Percentiles rank a stretch among this genome's conserved stretches.
phyloP scores from a whole-genome alignment of 2,329 filamentous ascomycete genomes.

The Ceratocystiopsis sp. region DNA sequence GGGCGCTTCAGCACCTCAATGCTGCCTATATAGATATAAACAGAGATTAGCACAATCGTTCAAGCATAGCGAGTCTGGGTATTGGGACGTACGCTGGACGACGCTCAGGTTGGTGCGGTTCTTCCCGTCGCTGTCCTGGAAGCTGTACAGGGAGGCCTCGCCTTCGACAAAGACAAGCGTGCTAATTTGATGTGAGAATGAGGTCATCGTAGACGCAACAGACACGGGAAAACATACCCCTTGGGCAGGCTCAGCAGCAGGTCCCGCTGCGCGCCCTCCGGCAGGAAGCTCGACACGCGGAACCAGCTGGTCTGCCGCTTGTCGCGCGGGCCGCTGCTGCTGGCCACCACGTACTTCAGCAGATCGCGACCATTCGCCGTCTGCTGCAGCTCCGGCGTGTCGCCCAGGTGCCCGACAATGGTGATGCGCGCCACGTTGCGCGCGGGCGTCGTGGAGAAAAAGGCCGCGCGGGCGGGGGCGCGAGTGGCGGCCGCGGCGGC shows the following conservation, averaged over 20 bases:
- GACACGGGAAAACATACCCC: constrained; percentile 44
- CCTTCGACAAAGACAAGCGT: constrained; percentile 71
- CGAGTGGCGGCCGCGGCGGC: constrained; percentile 24
- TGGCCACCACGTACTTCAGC: constrained; percentile 61
- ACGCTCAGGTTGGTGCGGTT: constrained; percentile 48
- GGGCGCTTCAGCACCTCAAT: constrained; percentile 30
- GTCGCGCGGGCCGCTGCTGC: constrained; percentile 46
- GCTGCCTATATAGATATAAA: constrained; percentile 17
- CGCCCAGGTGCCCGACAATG: constrained; percentile 70
- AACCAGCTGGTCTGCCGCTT: constrained; percentile 77
- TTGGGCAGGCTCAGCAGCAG: constrained; percentile 59
- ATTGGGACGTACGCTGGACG: constrained; percentile 47
- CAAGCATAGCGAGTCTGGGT: too few relatives aligned
- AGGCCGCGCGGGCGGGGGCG: constrained; percentile 30
- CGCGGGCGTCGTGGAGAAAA: constrained; percentile 58
- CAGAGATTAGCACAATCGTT: neutral
- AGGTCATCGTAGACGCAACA: neutral
- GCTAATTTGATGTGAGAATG: constrained; percentile 26
- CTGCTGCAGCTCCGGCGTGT: constrained; percentile 56
- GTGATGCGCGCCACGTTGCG: constrained; percentile 61
- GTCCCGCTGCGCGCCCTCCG: constrained; percentile 52
- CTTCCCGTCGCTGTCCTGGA: constrained; percentile 55
- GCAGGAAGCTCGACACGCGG: constrained; percentile 53
- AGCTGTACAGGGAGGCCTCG: constrained; percentile 52
- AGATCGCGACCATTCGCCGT: constrained; percentile 58